phyloP scores from a whole-genome alignment of 768 basidiomycete species.

The Tricholomella constricta region DNA sequence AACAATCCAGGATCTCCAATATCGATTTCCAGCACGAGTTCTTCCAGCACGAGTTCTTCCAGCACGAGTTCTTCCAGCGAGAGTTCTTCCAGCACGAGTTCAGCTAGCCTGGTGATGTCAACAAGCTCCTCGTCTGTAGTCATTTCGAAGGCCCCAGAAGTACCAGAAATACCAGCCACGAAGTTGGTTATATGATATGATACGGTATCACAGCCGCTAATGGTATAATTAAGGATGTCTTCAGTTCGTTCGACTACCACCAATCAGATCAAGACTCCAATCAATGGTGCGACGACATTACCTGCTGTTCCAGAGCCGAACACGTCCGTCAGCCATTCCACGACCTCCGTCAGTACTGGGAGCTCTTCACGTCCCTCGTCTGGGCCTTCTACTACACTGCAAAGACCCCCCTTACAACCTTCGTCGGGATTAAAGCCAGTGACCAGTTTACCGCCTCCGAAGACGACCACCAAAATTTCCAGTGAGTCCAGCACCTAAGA shows the following conservation, averaged over 20 bases:
- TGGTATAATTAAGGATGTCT: background rate
- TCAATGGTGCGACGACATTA: background rate
- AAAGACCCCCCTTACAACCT: background rate
- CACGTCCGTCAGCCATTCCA: background rate
- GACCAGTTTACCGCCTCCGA: background rate
- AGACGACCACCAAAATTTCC: conserved; percentile 7
- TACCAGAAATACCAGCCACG: background rate
- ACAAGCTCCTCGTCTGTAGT: background rate
- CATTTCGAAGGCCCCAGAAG: background rate
- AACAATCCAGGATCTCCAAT: conserved; percentile 1
- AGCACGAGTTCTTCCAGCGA: background rate
- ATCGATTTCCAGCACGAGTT: background rate
- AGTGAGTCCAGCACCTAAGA: conserved; percentile 1
- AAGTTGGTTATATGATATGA: background rate
- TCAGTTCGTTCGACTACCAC: background rate
- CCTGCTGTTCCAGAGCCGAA: background rate
- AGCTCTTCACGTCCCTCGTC: background rate
- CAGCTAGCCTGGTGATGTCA: background rate
- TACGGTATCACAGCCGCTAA: background rate
- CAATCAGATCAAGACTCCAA: background rate
- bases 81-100: background rate
- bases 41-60: background rate
- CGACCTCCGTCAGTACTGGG: background rate
- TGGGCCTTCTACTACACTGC: background rate
- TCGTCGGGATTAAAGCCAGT: background rate